Conservation (phyloP, 2,329 filamentous ascomycete species). For the Fusarium sp. region DNA sequence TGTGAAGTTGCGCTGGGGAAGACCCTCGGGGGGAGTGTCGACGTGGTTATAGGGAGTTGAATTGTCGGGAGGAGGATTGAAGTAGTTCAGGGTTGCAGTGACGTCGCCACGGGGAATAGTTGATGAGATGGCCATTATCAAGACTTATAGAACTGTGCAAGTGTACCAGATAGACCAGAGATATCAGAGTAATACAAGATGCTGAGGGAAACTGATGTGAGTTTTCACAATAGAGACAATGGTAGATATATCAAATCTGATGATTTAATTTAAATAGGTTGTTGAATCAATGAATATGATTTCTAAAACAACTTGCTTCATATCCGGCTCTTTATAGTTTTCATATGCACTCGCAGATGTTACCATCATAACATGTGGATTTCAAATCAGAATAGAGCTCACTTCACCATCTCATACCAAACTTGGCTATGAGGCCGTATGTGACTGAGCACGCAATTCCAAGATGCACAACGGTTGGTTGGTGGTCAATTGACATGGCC, state of each 20-base stretch:
- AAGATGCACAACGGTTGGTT: slow-evolving; percentile 36
- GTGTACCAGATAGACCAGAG: not conserved
- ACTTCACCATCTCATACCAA: slow-evolving; percentile 27
- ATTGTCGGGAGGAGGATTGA: slow-evolving; percentile 69
- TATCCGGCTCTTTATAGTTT: slow-evolving; percentile 33
- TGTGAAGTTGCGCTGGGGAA: slow-evolving; percentile 74
- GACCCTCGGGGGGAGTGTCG: slow-evolving; percentile 69
- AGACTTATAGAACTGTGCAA: not conserved
- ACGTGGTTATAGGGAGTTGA: slow-evolving; percentile 74
- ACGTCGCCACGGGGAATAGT: slow-evolving; percentile 69
- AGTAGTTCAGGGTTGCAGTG: slow-evolving; percentile 74
- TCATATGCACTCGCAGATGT: not conserved
- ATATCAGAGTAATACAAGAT: not conserved
- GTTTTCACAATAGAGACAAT: not conserved
- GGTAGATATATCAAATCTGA: not conserved
- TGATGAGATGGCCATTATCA: slow-evolving; percentile 55
- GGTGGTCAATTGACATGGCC: slow-evolving; percentile 23
- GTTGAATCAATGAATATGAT: slow-evolving; percentile 1
- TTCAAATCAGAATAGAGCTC: slow-evolving; percentile 45
- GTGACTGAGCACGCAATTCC: slow-evolving; percentile 44
- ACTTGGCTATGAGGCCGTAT: slow-evolving; percentile 32
- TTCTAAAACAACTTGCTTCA: slow-evolving; percentile 10
- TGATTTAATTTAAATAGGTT: not conserved
- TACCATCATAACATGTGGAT: slow-evolving; percentile 32
- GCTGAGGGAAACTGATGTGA: slow-evolving; percentile 2